Evolutionary conservation across 2,329 filamentous ascomycete genomes (phyloP).

Genomic region (Tolypocladium tropicale): DNA sequence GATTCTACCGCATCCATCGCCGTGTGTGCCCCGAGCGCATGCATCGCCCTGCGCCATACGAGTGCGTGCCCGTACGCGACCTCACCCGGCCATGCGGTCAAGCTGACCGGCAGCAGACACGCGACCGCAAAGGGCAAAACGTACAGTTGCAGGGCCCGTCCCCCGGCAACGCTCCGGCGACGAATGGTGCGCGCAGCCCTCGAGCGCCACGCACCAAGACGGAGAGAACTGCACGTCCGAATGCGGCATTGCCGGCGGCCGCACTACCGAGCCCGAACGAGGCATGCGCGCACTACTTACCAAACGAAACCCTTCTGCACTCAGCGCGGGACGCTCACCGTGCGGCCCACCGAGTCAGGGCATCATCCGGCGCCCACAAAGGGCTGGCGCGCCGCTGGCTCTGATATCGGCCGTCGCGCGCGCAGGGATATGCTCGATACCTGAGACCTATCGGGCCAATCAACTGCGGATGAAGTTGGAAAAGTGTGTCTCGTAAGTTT

Average conservation of each 20-base stretch:
- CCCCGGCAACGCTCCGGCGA: too few species aligned
- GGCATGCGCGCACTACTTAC: not conserved
- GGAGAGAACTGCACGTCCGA: not conserved
- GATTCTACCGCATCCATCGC: not conserved
- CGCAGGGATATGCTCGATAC: constrained; percentile 19
- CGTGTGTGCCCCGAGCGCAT: not conserved
- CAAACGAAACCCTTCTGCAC: not conserved
- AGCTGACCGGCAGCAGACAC: not conserved
- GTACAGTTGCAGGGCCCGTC: not conserved
- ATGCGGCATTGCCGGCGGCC: not conserved
- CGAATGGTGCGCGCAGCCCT: not conserved
- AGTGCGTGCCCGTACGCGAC: not conserved
- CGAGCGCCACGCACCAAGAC: not conserved
- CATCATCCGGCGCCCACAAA: not conserved
- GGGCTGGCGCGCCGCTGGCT: constrained; percentile 3
- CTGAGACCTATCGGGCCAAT: constrained; percentile 19
- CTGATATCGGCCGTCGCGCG: constrained; percentile 23
- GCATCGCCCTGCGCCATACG: not conserved
- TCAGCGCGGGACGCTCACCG: not conserved
- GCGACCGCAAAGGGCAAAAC: not conserved
- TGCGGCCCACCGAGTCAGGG: not conserved
- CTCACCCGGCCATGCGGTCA: not conserved
- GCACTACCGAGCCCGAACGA: not conserved
- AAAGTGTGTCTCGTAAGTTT: constrained; percentile 9
- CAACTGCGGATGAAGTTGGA: constrained; percentile 22